phyloP scores from a whole-genome alignment of 331 rosid genomes.

The Ulmus americana region DNA sequence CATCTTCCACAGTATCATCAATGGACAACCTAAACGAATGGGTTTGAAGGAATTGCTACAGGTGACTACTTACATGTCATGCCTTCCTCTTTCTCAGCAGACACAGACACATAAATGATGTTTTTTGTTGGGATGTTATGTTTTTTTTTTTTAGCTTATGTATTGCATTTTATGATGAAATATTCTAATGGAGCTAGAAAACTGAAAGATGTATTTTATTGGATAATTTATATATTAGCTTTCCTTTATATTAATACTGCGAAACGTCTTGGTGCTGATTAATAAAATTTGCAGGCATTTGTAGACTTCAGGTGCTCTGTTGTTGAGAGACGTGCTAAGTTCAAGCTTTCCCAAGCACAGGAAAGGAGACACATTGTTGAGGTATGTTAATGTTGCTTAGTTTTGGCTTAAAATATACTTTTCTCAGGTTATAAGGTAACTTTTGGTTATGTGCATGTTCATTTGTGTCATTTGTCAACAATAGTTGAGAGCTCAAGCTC shows the following conservation, averaged over 20 bases:
- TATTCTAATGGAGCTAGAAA: neutral
- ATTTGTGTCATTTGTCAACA: neutral
- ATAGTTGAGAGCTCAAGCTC: neutral
- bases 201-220: too few species aligned
- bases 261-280: neutral
- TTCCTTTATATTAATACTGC: neutral
- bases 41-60: constrained; percentile 81
- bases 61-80: constrained; percentile 35
- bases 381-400: constrained; percentile 35
- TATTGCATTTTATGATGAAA: neutral
- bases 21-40: constrained; percentile 81
- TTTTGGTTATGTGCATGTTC: neutral
- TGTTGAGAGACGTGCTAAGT: constrained; percentile 83
- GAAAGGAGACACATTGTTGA: constrained; percentile 78
- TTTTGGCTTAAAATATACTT: neutral
- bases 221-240: neutral
- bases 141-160: too few species aligned
- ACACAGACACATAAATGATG: neutral
- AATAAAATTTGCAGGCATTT: constrained; percentile 50
- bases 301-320: constrained; percentile 88
- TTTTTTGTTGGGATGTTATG: neutral
- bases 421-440: neutral
- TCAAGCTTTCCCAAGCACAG: constrained; percentile 74
- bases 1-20: constrained; percentile 52
- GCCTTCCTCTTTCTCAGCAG: neutral